Conservation (phyloP, 192 early-diverging fungal species). For the Coemansia sp. region DNA sequence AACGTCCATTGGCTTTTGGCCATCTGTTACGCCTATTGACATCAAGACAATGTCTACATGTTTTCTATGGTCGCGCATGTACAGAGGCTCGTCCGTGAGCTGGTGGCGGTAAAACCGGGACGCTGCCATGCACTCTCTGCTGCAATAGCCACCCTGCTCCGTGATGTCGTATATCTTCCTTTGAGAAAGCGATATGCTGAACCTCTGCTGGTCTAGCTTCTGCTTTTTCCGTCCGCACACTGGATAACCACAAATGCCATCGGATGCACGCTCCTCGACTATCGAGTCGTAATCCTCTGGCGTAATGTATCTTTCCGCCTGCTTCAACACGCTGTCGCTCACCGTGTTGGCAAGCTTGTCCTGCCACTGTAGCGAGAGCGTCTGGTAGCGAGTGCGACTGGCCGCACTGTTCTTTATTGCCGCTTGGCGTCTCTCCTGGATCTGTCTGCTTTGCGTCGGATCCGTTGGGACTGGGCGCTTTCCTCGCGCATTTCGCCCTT, state of each 20-base stretch:
- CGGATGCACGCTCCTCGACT: slow-evolving; percentile 70
- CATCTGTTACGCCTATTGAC: slow-evolving; percentile 12
- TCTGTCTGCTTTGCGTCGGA: slow-evolving; percentile 7
- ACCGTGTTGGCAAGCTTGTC: slow-evolving; percentile 42
- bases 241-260: slow-evolving; percentile 79
- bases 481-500: background rate
- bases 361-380: slow-evolving; percentile 38
- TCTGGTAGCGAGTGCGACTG: slow-evolving; percentile 31
- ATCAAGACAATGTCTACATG: slow-evolving; percentile 23
- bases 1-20: background rate
- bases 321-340: slow-evolving; percentile 18
- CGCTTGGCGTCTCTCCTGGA: slow-evolving; percentile 11
- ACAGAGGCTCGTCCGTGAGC: slow-evolving; percentile 74
- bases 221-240: slow-evolving; percentile 58
- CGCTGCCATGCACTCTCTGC: slow-evolving; percentile 66
- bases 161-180: slow-evolving; percentile 79
- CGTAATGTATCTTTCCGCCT: slow-evolving; percentile 63
- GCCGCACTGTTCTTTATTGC: slow-evolving; percentile 28
- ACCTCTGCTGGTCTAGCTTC: slow-evolving; percentile 37
- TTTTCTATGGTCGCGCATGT: slow-evolving; percentile 53
- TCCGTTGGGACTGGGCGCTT: background rate
- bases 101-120: slow-evolving; percentile 71
- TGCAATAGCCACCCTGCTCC: slow-evolving; percentile 69
- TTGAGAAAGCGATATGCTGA: slow-evolving; percentile 66
- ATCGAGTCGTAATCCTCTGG: slow-evolving; percentile 67